phyloP scores from a whole-genome alignment of 208 protist genomes.

The Trypanosoma melophagium region DNA sequence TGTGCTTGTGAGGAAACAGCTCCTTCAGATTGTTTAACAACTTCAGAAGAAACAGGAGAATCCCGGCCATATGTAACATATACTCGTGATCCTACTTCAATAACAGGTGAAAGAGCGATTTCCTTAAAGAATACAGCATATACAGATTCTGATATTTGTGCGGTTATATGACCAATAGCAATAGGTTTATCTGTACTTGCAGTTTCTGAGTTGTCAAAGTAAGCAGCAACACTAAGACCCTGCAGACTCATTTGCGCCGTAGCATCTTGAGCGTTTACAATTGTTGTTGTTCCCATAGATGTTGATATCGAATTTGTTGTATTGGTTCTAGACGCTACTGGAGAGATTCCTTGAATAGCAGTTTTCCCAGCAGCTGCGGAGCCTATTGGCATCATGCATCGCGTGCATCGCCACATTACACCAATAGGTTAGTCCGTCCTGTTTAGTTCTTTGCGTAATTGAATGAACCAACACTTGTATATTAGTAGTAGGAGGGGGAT shows the following conservation, averaged over 20 bases:
- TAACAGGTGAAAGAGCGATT: constrained; percentile 62
- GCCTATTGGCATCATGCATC: constrained; percentile 5
- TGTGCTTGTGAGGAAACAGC: background rate
- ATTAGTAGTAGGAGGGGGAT: too few species aligned
- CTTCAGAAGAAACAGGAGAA: background rate
- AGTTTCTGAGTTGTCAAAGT: constrained; percentile 39
- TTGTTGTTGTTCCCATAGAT: background rate
- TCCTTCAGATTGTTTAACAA: background rate
- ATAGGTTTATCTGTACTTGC: constrained; percentile 73
- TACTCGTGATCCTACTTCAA: constrained; percentile 79
- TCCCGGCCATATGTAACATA: constrained; percentile 59
- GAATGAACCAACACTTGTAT: too few species aligned
- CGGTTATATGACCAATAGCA: constrained; percentile 72
- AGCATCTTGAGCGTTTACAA: constrained; percentile 18
- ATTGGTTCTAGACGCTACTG: constrained; percentile 8
- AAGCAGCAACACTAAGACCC: constrained; percentile 54
- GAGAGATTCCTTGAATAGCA: background rate
- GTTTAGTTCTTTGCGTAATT: too few species aligned
- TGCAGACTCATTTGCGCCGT: constrained; percentile 47
- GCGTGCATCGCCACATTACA: constrained; percentile 10
- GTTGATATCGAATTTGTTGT: background rate
- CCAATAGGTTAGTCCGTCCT: too few species aligned
- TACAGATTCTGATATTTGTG: constrained; percentile 70
- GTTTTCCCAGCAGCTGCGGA: background rate
- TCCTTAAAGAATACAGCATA: constrained; percentile 67